A percentile compares a stretch with the other conserved stretches of the same genome.
Evolutionary conservation across 768 basidiomycete genomes (phyloP).

Genomic region (Tulasnella sp.): DNA sequence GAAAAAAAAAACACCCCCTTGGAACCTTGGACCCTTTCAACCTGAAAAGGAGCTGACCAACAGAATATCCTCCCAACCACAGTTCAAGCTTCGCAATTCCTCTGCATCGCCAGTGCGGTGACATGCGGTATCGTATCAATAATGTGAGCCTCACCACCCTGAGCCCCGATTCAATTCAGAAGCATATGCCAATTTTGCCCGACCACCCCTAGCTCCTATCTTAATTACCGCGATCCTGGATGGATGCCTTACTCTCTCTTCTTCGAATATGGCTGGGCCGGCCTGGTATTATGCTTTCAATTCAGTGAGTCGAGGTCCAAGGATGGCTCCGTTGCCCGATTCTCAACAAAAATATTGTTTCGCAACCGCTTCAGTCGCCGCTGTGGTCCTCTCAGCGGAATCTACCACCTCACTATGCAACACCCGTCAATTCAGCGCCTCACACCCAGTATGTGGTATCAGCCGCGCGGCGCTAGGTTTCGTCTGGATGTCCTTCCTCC

Average conservation of each 20-base stretch:
- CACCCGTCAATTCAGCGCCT: not conserved
- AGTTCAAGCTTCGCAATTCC: conserved; percentile 5
- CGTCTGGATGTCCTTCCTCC: conserved; percentile 4
- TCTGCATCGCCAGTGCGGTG: conserved; percentile 3
- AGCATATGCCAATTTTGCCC: too few species aligned
- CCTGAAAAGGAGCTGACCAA: not conserved
- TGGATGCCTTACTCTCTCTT: conserved; percentile 1
- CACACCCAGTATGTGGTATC: not conserved
- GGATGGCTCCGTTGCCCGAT: too few species aligned
- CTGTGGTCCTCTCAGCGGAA: conserved; percentile 1
- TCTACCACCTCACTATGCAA: not conserved
- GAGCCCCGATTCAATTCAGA: not conserved
- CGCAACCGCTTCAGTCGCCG: conserved; percentile 6
- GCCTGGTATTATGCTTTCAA: conserved; percentile 10
- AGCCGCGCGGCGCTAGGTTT: conserved; percentile 7
- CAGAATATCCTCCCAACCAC: not conserved
- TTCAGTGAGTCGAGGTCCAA: conserved; percentile 15
- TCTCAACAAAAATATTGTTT: too few species aligned
- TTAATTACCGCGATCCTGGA: conserved; percentile 2
- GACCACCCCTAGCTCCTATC: conserved; percentile 1
- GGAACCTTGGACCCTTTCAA: not conserved
- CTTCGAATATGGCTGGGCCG: conserved; percentile 4
- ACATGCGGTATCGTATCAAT: not conserved
- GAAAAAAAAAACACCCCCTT: not conserved
- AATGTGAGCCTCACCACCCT: conserved; percentile 6